Base-by-base conservation (phyloP, 129 eudicot species). In the Arctium minus region DNA sequence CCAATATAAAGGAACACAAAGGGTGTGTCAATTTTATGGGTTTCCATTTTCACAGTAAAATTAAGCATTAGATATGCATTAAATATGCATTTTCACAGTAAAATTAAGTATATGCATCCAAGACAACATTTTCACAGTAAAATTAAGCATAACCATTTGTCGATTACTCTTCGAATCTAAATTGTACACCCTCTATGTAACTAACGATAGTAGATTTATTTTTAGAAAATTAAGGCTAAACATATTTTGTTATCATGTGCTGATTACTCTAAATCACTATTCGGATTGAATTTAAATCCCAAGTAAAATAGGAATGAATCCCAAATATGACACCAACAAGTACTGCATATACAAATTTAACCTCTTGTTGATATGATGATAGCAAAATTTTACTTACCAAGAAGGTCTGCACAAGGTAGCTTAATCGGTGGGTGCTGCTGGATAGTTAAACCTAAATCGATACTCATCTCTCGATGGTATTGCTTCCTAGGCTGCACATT, bases 1-100 rank as follows among this genome's bases (percentile, higher is more conserved):
- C 37, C 48, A 29, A 80, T 75, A 80, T 69, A 85, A 42, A 29
- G 85, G 81, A 77, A 85, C 80, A 56, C 65, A 56, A 56, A 56
- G 22, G 65, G 27, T 4, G 65, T 56, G 8, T 27, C 17, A 15
- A 27, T 17, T 56, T 56, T 56, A 7, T 56, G 6, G 6, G 18
- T 56, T 56, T 56, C 65, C 65, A 22, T 22, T 22, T 56, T 15
- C 22, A 53, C 15, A 5, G 65, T 53, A 53, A 53, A 56, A 56
- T 56, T 27, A 56, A 15, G 27, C 6, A 56, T 56, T 56, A 56
- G 65, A 6, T 56, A 56, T 56, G 27, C 65, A 22, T 22, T 22
- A 22, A 22, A 22, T 22, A 22, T 22, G 27, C 65, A 22, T 22
- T 22, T 56, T 15, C 22, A 53, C 15, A 5, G 65, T 53, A 53